Evolutionary conservation across 306 rosid species (phyloP).

Genomic region (Quercus gilva): DNA sequence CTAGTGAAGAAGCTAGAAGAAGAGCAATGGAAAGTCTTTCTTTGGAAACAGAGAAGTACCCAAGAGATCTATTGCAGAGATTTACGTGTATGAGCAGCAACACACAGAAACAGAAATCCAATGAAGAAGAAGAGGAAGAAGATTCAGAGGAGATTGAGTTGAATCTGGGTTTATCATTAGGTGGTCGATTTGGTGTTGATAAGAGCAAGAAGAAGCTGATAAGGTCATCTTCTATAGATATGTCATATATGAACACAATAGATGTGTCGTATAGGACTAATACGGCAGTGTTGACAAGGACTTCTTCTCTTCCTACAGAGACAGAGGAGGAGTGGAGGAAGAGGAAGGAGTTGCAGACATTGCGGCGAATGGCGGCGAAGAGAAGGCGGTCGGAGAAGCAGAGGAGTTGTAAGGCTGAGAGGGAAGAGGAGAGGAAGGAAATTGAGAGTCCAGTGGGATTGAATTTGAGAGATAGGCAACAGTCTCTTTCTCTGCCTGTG

Average conservation of each 20-base stretch:
- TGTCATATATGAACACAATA: conserved; percentile 53
- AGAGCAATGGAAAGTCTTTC: conserved; percentile 36
- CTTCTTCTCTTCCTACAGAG: conserved; percentile 88
- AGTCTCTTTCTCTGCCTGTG: background rate
- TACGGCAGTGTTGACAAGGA: conserved; percentile 23
- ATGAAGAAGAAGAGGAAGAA: conserved; percentile 9
- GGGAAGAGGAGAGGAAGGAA: conserved; percentile 46
- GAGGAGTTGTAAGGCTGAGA: conserved; percentile 47
- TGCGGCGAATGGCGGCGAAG: conserved; percentile 87
- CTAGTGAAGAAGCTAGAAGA: conserved; percentile 45
- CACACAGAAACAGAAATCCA: conserved; percentile 3
- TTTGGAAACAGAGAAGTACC: conserved; percentile 51
- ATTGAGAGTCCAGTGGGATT: conserved; percentile 28
- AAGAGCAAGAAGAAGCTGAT: conserved; percentile 54
- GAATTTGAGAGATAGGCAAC: conserved; percentile 27
- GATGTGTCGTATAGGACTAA: conserved; percentile 29
- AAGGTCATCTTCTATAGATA: conserved; percentile 64
- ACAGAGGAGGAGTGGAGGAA: conserved; percentile 94
- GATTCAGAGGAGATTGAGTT: conserved; percentile 64
- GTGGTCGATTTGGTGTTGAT: conserved; percentile 89
- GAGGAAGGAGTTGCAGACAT: conserved; percentile 87
- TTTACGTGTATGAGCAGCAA: conserved; percentile 33
- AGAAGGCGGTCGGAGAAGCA: conserved; percentile 87
- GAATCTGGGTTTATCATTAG: conserved; percentile 84
- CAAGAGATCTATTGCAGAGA: conserved; percentile 83